Percentiles rank a stretch among this genome's conserved stretches.
Evolutionary conservation across 139 green algal species (phyloP).

Genomic region (Coelastrella sp.): DNA sequence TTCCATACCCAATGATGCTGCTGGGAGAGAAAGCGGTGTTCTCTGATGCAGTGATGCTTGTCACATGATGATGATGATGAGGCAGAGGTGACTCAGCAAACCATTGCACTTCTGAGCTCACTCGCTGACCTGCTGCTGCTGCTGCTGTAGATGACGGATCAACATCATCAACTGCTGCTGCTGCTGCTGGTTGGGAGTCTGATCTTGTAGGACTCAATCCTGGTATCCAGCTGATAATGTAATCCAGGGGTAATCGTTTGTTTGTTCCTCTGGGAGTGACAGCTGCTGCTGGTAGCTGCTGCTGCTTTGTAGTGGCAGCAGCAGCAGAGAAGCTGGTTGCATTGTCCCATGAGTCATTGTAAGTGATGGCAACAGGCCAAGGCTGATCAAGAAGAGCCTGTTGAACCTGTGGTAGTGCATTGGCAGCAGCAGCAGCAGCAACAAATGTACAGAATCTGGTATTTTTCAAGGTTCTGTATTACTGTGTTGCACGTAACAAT

Average conservation of each 20-base stretch:
- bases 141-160: too few species aligned
- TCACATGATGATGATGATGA: too few species aligned
- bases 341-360: slow-evolving; percentile 29
- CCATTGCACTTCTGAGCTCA: too few species aligned
- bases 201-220: not conserved
- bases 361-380: slow-evolving; percentile 1
- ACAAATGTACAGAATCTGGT: too few species aligned
- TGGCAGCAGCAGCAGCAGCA: not conserved
- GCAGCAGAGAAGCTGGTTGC: not conserved
- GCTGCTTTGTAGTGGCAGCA: not conserved
- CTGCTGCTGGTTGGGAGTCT: not conserved
- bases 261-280: not conserved
- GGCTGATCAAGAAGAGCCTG: slow-evolving; percentile 23
- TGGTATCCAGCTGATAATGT: not conserved
- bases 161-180: not conserved
- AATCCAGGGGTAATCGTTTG: not conserved
- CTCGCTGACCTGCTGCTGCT: too few species aligned
- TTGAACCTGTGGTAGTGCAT: slow-evolving; percentile 10
- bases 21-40: too few species aligned
- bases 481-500: too few species aligned
- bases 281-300: slow-evolving; percentile 21
- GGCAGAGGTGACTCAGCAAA: too few species aligned
- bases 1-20: too few species aligned
- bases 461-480: too few species aligned
- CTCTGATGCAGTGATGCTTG: too few species aligned